Evolutionary conservation across 768 basidiomycete genomes (phyloP).

Genomic region (Cystofilobasidium bisporidii): DNA sequence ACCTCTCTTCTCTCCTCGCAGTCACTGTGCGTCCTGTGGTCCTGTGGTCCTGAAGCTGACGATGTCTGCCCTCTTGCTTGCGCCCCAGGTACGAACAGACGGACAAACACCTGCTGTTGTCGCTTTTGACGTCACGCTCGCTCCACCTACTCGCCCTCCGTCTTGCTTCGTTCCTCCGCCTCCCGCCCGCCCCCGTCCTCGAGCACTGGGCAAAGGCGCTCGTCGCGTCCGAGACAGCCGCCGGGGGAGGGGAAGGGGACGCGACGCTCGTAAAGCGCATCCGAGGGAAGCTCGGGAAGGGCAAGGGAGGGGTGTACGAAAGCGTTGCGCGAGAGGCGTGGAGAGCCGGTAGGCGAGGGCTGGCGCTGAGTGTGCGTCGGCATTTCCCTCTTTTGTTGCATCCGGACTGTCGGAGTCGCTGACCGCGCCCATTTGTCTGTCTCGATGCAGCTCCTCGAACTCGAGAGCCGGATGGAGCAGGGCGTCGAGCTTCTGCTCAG

Average conservation of each 20-base stretch:
- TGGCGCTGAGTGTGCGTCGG: conserved; percentile 67
- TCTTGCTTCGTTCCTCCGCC: conserved; percentile 68
- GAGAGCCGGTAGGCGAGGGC: conserved; percentile 66
- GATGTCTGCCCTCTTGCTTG: conserved; percentile 21
- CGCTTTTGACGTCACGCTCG: conserved; percentile 73
- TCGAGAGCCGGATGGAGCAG: conserved; percentile 76
- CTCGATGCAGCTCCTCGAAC: conserved; percentile 77
- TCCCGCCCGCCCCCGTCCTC: conserved; percentile 77
- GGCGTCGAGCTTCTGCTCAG: conserved; percentile 83
- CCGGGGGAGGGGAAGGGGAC: conserved; percentile 55
- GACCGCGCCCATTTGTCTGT: not conserved
- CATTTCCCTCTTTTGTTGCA: too few species aligned
- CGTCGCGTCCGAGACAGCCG: conserved; percentile 46
- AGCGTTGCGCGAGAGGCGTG: conserved; percentile 90
- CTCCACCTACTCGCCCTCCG: conserved; percentile 85
- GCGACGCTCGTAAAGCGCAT: conserved; percentile 58
- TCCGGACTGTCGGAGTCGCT: not conserved
- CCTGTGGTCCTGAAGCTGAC: too few species aligned
- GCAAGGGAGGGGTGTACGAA: conserved; percentile 68
- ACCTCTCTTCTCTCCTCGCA: not conserved
- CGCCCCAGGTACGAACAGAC: conserved; percentile 65
- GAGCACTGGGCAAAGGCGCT: conserved; percentile 95
- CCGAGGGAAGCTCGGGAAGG: conserved; percentile 63
- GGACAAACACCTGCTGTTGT: conserved; percentile 69
- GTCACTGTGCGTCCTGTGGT: not conserved